Conservation (phyloP, 1,139 yeast genomes). For the Protomyces lactucae-debilis region DNA sequence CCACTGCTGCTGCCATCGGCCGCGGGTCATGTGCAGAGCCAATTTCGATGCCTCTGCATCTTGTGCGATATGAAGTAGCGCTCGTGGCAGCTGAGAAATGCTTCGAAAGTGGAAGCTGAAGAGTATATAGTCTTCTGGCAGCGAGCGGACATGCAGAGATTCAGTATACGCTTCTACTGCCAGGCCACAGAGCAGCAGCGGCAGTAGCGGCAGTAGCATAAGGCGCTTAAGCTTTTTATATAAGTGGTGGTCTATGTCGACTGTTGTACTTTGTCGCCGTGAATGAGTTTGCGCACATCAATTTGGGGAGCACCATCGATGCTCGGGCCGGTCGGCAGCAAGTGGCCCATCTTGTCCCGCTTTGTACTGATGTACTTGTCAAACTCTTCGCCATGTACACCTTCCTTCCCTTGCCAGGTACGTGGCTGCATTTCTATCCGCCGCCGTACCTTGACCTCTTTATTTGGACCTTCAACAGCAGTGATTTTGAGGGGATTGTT, state of each 20-base stretch:
- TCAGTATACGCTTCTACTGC: background rate
- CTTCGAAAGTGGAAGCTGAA: background rate
- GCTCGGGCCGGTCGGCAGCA: constrained; percentile 46
- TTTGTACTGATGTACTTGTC: constrained; percentile 91
- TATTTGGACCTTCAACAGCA: constrained; percentile 83
- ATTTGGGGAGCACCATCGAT: constrained; percentile 31
- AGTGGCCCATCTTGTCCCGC: constrained; percentile 89
- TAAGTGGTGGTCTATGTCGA: background rate
- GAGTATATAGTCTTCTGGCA: background rate
- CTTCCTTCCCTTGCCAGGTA: constrained; percentile 66
- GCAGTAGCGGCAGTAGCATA: background rate
- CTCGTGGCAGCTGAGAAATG: constrained; percentile 55
- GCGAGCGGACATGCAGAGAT: background rate
- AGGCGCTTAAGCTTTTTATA: background rate
- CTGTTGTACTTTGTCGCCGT: background rate
- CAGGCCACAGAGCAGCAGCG: background rate
- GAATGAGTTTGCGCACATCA: constrained; percentile 1
- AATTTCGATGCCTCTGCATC: constrained; percentile 65
- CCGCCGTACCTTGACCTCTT: constrained; percentile 66
- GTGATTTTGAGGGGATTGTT: constrained; percentile 94
- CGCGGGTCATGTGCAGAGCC: constrained; percentile 83
- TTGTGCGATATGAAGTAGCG: constrained; percentile 71
- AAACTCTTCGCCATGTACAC: constrained; percentile 71
- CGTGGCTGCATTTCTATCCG: constrained; percentile 96
- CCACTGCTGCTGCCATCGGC: constrained; percentile 91